A percentile compares a stretch with the other conserved stretches of the same genome.
These are phyloP conservation scores for Talaromyces sp. DNA, from an alignment of 2,329 filamentous ascomycete genomes.

Conservation along the genomic window DNA sequence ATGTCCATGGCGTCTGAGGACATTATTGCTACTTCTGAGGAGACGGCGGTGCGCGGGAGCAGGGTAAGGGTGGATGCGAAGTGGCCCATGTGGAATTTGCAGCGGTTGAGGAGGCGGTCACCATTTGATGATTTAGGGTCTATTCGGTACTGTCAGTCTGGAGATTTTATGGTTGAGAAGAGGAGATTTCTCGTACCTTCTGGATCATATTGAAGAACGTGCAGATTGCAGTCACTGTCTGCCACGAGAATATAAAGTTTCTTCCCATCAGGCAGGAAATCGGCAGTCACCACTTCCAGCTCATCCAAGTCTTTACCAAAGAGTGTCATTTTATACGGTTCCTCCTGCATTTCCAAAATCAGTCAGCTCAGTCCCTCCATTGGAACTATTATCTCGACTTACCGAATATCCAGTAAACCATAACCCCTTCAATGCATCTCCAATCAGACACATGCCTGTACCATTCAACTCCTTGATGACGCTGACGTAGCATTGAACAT, in stretches of 20 bases:
- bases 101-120: slow-evolving; percentile 78
- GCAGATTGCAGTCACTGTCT: slow-evolving; percentile 80
- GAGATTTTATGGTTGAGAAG: neutral
- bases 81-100: slow-evolving; percentile 84
- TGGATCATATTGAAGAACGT: slow-evolving; percentile 89
- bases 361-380: neutral
- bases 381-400: slow-evolving; percentile 26
- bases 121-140: slow-evolving; percentile 92
- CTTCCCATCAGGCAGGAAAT: slow-evolving; percentile 82
- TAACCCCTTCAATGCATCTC: slow-evolving; percentile 86
- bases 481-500: slow-evolving; percentile 91
- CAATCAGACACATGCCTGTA: slow-evolving; percentile 81
- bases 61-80: slow-evolving; percentile 71
- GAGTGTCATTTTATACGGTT: slow-evolving; percentile 91
- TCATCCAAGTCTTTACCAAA: slow-evolving; percentile 81
- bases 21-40: slow-evolving; percentile 37
- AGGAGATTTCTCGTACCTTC: slow-evolving; percentile 67
- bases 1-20: slow-evolving; percentile 39
- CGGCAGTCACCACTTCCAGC: slow-evolving; percentile 74
- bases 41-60: slow-evolving; percentile 63
- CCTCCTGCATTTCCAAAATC: slow-evolving; percentile 55
- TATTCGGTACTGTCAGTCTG: slow-evolving; percentile 35
- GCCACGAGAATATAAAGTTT: slow-evolving; percentile 78
- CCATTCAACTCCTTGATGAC: slow-evolving; percentile 78
- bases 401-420: slow-evolving; percentile 93